Evolutionary conservation across 768 basidiomycete species (phyloP), one percentile per base, ranked within the genome.

Genomic region (Russula sp.): DNA sequence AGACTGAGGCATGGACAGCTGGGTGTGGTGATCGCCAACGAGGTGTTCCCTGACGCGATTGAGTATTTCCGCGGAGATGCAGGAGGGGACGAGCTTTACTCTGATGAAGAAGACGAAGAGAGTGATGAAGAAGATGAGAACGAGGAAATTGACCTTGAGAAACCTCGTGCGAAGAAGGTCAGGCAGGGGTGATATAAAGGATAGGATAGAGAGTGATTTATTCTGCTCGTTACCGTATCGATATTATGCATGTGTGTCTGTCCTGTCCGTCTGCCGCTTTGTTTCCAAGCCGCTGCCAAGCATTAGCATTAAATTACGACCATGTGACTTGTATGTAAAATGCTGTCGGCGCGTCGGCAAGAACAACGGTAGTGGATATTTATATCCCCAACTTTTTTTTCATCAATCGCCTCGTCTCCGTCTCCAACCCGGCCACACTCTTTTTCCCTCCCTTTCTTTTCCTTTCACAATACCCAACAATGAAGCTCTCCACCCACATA

Each of bases 61-160:
- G 86, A 92, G 56, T 89, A 84, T 68, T 93, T 92, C 82, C 76
- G 86, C 53, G 90, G 90, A 34, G 80, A 82, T 60, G 76, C 77
- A 20, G 80, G 80, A 7, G 81, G 77, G 7, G 84, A 83, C 20
- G 83, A 85, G 22, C 63, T 79, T 45, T 86, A 88, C 70, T 81
- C 80, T 43, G 85, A 87, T 38, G 85, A 85, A 14, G 84, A 85
- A 47, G 81, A 81, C 35, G 80, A 83, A 8, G 85, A 87, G 13
- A 85, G 86, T 7, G 87, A 89, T 3, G 86, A 87, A 36, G 88
- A 90, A 29, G 86, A 90, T 25, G 89, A 82, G 48, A 89, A 54
- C 9, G 32, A 86, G 47, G 91, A 93, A 72, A 93, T 93, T 74
- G 91, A 93, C 74, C 75, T 93, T 60, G 91, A 93, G 73, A 87